Conservation (phyloP, 2,329 filamentous ascomycete species). For the Daldinia eschscholtzii region DNA sequence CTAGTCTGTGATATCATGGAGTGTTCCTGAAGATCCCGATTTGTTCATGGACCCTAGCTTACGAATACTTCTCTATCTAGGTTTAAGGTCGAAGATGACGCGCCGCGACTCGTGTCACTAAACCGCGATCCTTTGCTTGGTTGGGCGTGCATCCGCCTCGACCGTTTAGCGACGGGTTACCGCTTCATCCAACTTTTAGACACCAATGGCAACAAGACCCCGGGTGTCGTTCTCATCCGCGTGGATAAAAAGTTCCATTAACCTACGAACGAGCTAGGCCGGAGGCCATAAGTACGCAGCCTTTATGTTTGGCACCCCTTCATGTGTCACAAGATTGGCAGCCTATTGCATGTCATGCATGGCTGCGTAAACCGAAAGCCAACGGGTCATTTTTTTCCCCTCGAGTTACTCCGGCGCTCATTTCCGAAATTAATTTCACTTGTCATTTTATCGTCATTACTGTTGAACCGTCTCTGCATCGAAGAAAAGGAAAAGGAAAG, state of each 20-base stretch:
- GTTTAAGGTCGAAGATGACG: conserved; percentile 67
- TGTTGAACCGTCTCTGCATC: conserved; percentile 14
- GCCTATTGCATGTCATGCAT: conserved; percentile 26
- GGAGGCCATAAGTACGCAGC: conserved; percentile 16
- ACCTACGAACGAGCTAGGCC: conserved; percentile 34
- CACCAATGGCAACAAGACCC: conserved; percentile 58
- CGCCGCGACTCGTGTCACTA: conserved; percentile 50
- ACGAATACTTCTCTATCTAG: conserved; percentile 54
- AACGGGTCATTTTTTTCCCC: conserved; percentile 14
- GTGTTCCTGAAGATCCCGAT: conserved; percentile 35
- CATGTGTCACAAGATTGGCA: conserved; percentile 23
- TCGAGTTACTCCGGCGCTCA: conserved; percentile 8
- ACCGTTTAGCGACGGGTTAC: conserved; percentile 68
- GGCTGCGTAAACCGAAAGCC: conserved; percentile 31
- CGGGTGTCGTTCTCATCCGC: conserved; percentile 65
- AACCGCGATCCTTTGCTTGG: conserved; percentile 59
- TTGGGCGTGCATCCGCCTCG: conserved; percentile 71
- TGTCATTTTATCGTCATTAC: conserved; percentile 17
- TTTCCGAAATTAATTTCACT: conserved; percentile 30
- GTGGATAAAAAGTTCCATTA: conserved; percentile 62
- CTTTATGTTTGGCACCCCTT: conserved; percentile 21
- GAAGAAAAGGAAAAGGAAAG: conserved; percentile 26
- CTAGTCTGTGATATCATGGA: conserved; percentile 24
- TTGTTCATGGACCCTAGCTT: conserved; percentile 40
- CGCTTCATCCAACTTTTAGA: conserved; percentile 66